Evolutionary conservation across 768 basidiomycete species (phyloP), one percentile per base, ranked within the genome.

Genomic region (Termitomyces sp.): DNA sequence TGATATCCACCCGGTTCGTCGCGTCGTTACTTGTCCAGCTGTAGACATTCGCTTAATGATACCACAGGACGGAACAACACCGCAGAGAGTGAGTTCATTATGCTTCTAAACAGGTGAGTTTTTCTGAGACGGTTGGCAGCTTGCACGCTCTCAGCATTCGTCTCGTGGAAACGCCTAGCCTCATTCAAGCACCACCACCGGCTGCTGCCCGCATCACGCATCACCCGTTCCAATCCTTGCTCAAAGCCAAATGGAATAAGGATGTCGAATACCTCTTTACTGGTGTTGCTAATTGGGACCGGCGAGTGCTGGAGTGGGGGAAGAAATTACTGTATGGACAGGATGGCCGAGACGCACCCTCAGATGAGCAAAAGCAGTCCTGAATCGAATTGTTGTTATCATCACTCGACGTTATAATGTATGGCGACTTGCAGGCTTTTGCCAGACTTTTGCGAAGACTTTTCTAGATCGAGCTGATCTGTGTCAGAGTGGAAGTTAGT

Each of bases 181-280:
- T 75, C 16, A 66, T 81, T 4, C 74, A 75, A 24, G 79, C 82
- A n/a, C 82, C 84, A 0, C 76, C 78, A 5, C 69, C 83, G 5
- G 87, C 86, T 27, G 81, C 82, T 20, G 67, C 74, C n/a, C 74
- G 85, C 30, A 80, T 85, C 58, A 70, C 75, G 20, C 68, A 73
- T 4, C 75, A 75, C 50, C 80, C 81, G 1, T 80, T 86, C 62
- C 62, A 69, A 4, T 67, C 77, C 3, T 73, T 84, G 42, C 44
- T 87, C 24, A 76, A 87, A 62, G 76, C 76, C 16, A 74, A 69
- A 51, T 88, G 86, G 86, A 88, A 88, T 64, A 69, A 76, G 15
- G 79, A 87, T 60, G 64, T 87, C 20, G 82, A 76, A 6, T 66
- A 66, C 41, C 59, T 82, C 24, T 81, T 81, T 58, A 63, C 69